Evolutionary conservation across 2,329 filamentous ascomycete species (phyloP).

Genomic region (Alternaria sp.): DNA sequence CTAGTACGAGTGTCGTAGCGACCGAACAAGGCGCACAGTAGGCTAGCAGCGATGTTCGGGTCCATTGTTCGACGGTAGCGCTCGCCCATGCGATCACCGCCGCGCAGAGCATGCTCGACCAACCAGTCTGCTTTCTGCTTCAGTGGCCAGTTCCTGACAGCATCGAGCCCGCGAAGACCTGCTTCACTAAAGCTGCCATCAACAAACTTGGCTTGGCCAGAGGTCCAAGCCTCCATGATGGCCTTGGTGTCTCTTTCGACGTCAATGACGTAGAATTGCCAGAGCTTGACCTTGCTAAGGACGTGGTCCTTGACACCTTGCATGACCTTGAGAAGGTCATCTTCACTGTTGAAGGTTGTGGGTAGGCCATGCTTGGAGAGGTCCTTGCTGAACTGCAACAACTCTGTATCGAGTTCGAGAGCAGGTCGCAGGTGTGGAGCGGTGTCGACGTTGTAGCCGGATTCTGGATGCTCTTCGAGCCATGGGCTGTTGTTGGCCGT

Average conservation of each 20-base stretch:
- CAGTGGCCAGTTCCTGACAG: conserved; percentile 61
- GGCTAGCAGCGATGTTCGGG: conserved; percentile 70
- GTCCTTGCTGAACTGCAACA: conserved; percentile 69
- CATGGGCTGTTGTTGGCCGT: conserved; percentile 95
- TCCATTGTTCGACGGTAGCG: conserved; percentile 76
- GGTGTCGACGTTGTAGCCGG: conserved; percentile 91
- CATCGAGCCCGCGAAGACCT: conserved; percentile 58
- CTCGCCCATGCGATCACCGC: conserved; percentile 77
- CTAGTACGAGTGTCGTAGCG: conserved; percentile 63
- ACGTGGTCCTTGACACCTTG: conserved; percentile 81
- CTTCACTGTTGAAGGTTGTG: conserved; percentile 70
- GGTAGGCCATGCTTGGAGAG: conserved; percentile 75
- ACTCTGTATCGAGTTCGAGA: conserved; percentile 76
- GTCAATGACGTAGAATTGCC: conserved; percentile 92
- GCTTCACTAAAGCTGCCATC: conserved; percentile 58
- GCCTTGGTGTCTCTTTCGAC: conserved; percentile 74
- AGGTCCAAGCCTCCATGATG: conserved; percentile 74
- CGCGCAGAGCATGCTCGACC: conserved; percentile 70
- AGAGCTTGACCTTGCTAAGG: conserved; percentile 77
- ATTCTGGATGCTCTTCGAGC: conserved; percentile 92
- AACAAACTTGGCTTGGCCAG: conserved; percentile 63
- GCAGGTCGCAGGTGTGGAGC: conserved; percentile 74
- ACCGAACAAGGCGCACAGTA: conserved; percentile 73
- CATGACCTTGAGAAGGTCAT: conserved; percentile 83
- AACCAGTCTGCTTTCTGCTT: conserved; percentile 70